Percentiles rank a stretch among this genome's conserved stretches.
Evolutionary conservation across 2,329 filamentous ascomycete species (phyloP).

Genomic region (Phyllosticta paracitricarpa): DNA sequence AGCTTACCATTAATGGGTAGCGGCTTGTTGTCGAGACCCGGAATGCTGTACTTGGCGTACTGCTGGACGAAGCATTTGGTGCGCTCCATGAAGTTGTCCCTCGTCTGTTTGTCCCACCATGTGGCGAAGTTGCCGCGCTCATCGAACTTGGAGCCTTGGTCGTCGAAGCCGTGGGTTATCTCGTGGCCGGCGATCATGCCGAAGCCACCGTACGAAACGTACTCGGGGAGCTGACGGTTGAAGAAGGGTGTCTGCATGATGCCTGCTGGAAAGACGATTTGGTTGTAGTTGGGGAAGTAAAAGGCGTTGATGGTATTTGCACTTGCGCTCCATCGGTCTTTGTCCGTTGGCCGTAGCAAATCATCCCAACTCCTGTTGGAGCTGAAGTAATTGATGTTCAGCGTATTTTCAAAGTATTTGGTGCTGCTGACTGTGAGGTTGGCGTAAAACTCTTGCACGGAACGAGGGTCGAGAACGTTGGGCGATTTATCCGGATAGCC

Average conservation of each 20-base stretch:
- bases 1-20: slow-evolving; percentile 53
- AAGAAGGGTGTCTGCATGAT: slow-evolving; percentile 62
- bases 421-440: slow-evolving; percentile 40
- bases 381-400: slow-evolving; percentile 42
- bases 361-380: slow-evolving; percentile 45
- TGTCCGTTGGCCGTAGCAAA: slow-evolving; percentile 51
- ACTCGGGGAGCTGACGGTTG: slow-evolving; percentile 51
- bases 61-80: slow-evolving; percentile 60
- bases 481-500: slow-evolving; percentile 55
- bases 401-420: slow-evolving; percentile 48
- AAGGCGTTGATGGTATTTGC: slow-evolving; percentile 53
- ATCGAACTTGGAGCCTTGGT: slow-evolving; percentile 54
- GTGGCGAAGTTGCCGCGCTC: slow-evolving; percentile 53
- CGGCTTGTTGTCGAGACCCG: slow-evolving; percentile 42
- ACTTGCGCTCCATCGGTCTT: slow-evolving; percentile 51
- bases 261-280: slow-evolving; percentile 59
- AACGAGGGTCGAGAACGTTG: slow-evolving; percentile 48
- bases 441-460: slow-evolving; percentile 48
- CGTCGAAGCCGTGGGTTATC: slow-evolving; percentile 61
- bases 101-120: slow-evolving; percentile 56
- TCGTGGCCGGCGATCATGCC: slow-evolving; percentile 52
- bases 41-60: slow-evolving; percentile 51
- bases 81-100: slow-evolving; percentile 47
- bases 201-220: slow-evolving; percentile 60
- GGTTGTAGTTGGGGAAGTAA: slow-evolving; percentile 54